These are phyloP conservation scores for Chaetomium globosum DNA, from an alignment of 2,329 filamentous ascomycete species.

Conservation along the genomic window DNA sequence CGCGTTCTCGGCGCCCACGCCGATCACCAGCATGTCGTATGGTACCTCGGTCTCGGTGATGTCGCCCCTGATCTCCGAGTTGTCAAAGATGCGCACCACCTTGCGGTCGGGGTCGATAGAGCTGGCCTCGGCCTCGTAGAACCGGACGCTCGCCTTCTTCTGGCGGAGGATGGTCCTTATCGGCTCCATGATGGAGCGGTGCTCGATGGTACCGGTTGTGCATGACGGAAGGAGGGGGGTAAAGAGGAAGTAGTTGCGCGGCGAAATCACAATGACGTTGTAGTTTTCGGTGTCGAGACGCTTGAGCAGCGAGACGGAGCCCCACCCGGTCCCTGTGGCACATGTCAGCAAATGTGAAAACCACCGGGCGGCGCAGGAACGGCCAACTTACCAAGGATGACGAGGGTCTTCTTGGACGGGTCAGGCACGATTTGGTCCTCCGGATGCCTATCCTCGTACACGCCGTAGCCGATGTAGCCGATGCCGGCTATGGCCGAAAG, in stretches of 20 bases:
- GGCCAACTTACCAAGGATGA: constrained; percentile 76
- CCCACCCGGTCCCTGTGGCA: constrained; percentile 85
- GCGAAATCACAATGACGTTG: constrained; percentile 96
- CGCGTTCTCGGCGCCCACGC: constrained; percentile 96
- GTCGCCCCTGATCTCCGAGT: constrained; percentile 87
- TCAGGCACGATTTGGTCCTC: constrained; percentile 77
- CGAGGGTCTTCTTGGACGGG: constrained; percentile 92
- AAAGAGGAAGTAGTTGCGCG: constrained; percentile 99
- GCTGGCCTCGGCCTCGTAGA: constrained; percentile 96
- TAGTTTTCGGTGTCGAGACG: constrained; percentile 99
- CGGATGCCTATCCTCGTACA: constrained; percentile 82
- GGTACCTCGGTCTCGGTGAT: constrained; percentile 82
- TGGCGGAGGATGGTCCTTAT: constrained; percentile 93
- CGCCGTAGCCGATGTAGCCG: constrained; percentile 74
- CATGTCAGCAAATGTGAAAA: constrained; percentile 34
- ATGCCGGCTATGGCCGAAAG: constrained; percentile 70
- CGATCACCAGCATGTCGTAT: constrained; percentile 97
- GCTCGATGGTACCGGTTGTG: constrained; percentile 95
- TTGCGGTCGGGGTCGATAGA: constrained; percentile 93
- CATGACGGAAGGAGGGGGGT: constrained; percentile 96
- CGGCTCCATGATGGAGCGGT: constrained; percentile 99
- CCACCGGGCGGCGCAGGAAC: neutral
- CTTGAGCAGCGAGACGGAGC: constrained; percentile 91
- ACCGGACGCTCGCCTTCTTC: constrained; percentile 91
- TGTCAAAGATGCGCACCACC: constrained; percentile 85